Base-by-base conservation (phyloP, 257 asterid genomes). In the Solanum clarkiae region DNA sequence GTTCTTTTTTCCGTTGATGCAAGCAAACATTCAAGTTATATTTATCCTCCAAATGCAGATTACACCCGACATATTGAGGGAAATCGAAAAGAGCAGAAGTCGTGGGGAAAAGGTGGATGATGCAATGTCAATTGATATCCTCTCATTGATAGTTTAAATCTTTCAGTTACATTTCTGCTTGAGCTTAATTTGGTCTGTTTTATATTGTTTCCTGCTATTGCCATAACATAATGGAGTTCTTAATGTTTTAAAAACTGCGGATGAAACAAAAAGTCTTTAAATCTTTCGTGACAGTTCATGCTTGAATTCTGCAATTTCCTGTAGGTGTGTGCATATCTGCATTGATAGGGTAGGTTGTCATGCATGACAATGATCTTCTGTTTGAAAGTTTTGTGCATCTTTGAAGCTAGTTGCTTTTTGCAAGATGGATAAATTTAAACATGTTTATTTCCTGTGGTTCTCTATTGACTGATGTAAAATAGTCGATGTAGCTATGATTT, bases 81-180 rank as follows among this genome's bases (percentile, higher is more conserved):
- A 97, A 89, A 86, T 95, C 32, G 92, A 93, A 86, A 94, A 92
- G 90, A 94, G 99, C 89, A 95, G 98, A 60, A 92, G 92, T 88
- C 98, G 98, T 75, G 99, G 99, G 86, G 99, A 96, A 86, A 95
- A 94, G 90, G 98, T 85, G 69, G 95, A 90, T 42, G 97, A 92
- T 89, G 88, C 71, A 60, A 91, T 95, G 97, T 90, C 93, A 74
- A 93, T 92, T 24, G 89, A 96, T 96, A 94, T 96, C 98, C 98
- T 96, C 90, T 49, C 81, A 83, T 51, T 77, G 47, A 53, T 26
- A 63, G 82, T 77, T 53, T 77, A 51, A 77, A 83, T 66, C 65
- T 86, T 84, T 15, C 82, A 8, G 49, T 26, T 26, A 2, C 77
- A 10, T 14, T 47, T 86, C 36, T 80, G 12, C 75, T 60, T 84